phyloP scores from a whole-genome alignment of 1,284 basidiomycete genomes.

The Ustilago loliicola region DNA sequence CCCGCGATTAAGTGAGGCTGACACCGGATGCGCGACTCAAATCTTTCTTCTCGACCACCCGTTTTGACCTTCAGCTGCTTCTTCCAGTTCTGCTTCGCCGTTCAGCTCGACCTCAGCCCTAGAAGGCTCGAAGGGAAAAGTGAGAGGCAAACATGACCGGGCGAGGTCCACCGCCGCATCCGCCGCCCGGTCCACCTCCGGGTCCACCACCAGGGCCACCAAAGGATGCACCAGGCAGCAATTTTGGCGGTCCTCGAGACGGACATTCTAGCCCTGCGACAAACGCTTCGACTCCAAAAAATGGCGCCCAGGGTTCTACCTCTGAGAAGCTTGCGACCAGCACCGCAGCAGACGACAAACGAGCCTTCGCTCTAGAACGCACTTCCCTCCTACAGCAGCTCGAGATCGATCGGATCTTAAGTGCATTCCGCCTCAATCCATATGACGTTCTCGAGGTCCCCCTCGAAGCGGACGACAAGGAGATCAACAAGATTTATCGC shows the following conservation, averaged over 20 bases:
- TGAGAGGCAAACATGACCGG: constrained; percentile 22
- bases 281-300: background rate
- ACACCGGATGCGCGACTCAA: background rate
- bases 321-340: background rate
- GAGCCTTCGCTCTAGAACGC: constrained; percentile 50
- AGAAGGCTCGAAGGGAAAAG: background rate
- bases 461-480: constrained; percentile 72
- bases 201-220: constrained; percentile 49
- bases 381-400: constrained; percentile 67
- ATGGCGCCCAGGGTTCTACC: no score
- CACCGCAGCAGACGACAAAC: constrained; percentile 20
- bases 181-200: constrained; percentile 36
- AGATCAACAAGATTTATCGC: constrained; percentile 74
- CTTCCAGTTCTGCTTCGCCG: background rate
- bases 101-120: background rate
- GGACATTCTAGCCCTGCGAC: background rate
- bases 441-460: constrained; percentile 75
- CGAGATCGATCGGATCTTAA: constrained; percentile 74
- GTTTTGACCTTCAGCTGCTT: background rate
- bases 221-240: background rate
- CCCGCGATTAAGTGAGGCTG: background rate
- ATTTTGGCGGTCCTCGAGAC: background rate
- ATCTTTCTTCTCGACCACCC: constrained; percentile 1
- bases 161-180: constrained; percentile 35
- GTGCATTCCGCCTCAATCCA: constrained; percentile 75